Evolutionary conservation across 306 rosid species (phyloP), one percentile per base, ranked within the genome.

Genomic region (Comarum palustre): DNA sequence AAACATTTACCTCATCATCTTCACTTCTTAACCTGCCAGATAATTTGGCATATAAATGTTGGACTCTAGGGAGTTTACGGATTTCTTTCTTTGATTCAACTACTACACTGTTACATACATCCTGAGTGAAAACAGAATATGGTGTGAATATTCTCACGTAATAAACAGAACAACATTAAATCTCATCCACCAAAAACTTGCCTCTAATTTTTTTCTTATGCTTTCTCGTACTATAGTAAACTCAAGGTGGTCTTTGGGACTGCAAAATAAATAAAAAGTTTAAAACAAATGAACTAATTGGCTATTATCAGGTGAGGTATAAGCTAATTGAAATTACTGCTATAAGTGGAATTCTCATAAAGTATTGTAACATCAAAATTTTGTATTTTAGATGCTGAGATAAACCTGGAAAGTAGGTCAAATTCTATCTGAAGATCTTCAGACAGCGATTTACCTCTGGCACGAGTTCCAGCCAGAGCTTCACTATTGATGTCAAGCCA

Each of bases 381-480:
- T 54, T 47, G 50, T 75, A 36, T 68, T 10, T 66, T 46, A 32
- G 60, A 78, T 60, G 55, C 68, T 8, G 32, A 38, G 82, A 32
- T 68, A 70, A 84, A 91, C 99, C 97, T 91, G 81, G 97, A 91
- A 72, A 94, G 91, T 62, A 94, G 85, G 78, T 94, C 96, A 52
- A 86, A 88, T 80, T 91, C 96, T 59, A 89, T 86, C 80, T 89
- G 91, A 80, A 74, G 87, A 77, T 94, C 99, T 27, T 83, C 82
- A 65, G 87, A 68, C 68, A 77, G 71, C 17, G 95, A 83, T 66
- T 41, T 73, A 77, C 99, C 96, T 85, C 97, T 88, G 47, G 91
- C 97, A 60, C 99, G 96, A 74, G 99, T 94, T 84, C 89, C 99
- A 78, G 99, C 99, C 84, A 91, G 82, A 72, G 97, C 99, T 70